phyloP scores from a whole-genome alignment of 768 basidiomycete genomes.

The Fomitopsis serialis region DNA sequence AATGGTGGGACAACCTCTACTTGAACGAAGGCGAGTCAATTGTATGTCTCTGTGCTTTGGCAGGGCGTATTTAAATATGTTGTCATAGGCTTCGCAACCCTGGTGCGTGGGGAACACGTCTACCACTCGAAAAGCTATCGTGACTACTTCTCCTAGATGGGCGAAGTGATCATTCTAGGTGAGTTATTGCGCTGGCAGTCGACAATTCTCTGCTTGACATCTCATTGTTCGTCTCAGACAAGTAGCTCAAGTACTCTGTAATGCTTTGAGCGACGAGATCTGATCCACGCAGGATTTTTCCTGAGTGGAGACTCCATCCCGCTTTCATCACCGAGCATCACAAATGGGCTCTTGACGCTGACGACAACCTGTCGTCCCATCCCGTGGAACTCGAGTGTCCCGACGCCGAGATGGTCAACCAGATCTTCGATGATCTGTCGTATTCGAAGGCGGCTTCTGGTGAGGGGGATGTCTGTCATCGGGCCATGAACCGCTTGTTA shows the following conservation, averaged over 20 bases:
- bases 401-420: conserved; percentile 80
- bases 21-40: conserved; percentile 61
- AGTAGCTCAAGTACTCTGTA: conserved; percentile 26
- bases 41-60: neutral
- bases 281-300: conserved; percentile 50
- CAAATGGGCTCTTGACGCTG: conserved; percentile 71
- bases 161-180: conserved; percentile 82
- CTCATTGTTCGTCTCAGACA: conserved; percentile 43
- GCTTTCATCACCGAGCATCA: conserved; percentile 77
- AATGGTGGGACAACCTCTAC: conserved; percentile 87
- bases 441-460: conserved; percentile 85
- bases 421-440: conserved; percentile 88
- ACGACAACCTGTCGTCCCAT: conserved; percentile 85
- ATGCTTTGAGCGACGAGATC: no score
- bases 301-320: conserved; percentile 83
- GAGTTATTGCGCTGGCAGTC: conserved; percentile 22
- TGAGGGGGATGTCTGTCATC: conserved; percentile 25
- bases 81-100: conserved; percentile 69
- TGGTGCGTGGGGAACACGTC: conserved; percentile 53
- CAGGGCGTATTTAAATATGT: neutral
- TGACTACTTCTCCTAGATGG: conserved; percentile 46
- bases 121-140: no score
- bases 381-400: conserved; percentile 93
- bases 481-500: neutral
- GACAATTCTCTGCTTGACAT: conserved; percentile 1